Evolutionary conservation across 345 rosid genomes (phyloP).

Genomic region (Citrus sp.): DNA sequence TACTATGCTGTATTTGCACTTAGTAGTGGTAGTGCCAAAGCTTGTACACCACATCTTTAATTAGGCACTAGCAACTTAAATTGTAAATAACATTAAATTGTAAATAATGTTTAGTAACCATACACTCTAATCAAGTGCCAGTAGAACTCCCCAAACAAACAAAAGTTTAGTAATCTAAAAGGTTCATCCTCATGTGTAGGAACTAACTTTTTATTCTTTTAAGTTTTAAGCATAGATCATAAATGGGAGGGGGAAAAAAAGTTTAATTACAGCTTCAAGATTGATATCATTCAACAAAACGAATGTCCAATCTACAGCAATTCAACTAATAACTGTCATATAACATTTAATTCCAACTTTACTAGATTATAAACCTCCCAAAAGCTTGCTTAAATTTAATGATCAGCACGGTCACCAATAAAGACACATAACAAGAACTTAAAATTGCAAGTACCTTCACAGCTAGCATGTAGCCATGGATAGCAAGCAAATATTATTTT

Average conservation of each 20-base stretch:
- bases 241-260: neutral
- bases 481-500: slow-evolving; percentile 75
- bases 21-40: no score
- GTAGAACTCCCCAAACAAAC: neutral
- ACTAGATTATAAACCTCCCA: neutral
- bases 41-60: neutral
- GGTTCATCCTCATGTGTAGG: neutral
- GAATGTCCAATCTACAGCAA: neutral
- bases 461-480: slow-evolving; percentile 92
- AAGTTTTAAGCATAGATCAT: neutral
- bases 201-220: neutral
- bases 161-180: neutral
- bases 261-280: neutral
- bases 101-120: neutral
- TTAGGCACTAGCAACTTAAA: neutral
- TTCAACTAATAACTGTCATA: neutral
- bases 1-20: slow-evolving; percentile 2
- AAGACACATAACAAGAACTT: slow-evolving; percentile 9
- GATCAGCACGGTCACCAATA: neutral
- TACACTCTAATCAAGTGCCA: neutral
- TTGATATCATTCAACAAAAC: neutral
- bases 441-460: slow-evolving; percentile 63
- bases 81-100: neutral
- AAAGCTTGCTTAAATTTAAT: slow-evolving; percentile 7
- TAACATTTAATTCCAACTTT: neutral